Evolutionary conservation across 768 basidiomycete species (phyloP), one percentile per base, ranked within the genome.

Genomic region (Tylopilus cervinicoccineus): DNA sequence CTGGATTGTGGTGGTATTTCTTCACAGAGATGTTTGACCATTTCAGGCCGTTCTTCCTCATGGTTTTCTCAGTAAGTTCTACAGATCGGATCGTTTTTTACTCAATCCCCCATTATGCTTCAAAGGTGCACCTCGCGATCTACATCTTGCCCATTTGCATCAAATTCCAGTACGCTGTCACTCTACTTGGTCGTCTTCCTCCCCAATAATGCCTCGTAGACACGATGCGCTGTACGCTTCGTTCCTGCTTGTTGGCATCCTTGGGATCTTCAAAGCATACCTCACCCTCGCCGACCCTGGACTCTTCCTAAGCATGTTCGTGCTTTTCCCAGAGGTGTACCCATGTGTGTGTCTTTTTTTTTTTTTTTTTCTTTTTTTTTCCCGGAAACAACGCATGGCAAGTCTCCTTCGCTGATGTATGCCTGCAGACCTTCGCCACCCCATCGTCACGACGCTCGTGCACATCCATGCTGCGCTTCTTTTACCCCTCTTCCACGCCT

Each of bases 21-120:
- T 97, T 98, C 71, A 97, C 93, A 11, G 95, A 98, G 65, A 97
- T 97, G 89, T 99, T 99, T 54, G 95, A 97, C 62, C 88, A 98
- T 63, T 99, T 97, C 74, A 75, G 96, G 26, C 81, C 86, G 5
- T 97, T 97, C 71, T 99, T 96, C 76, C 72, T 97, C 27, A 86
- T 93, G 76, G 89, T 88, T 16, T 98, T 97, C 67, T 88, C 86
- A 16, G 93, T 93, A 57, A 39, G 85, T 65, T 20, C 27, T 19
- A 3, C 2, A 6, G 11, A 4, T n/a, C 3, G 12, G n/a, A 19
- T 22, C 14, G 6, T 20, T n/a, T 32, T 22, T 24, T 27, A 37
- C n/a, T 36, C 20, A 3, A 19, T 28, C 34, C 37, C 32, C 33
- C 36, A 1, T 33, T n/a, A 7, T 7, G 26, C 9, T 26, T 38